Base-by-base conservation (phyloP, 2,329 filamentous ascomycete species). In the Epichloe typhina region DNA sequence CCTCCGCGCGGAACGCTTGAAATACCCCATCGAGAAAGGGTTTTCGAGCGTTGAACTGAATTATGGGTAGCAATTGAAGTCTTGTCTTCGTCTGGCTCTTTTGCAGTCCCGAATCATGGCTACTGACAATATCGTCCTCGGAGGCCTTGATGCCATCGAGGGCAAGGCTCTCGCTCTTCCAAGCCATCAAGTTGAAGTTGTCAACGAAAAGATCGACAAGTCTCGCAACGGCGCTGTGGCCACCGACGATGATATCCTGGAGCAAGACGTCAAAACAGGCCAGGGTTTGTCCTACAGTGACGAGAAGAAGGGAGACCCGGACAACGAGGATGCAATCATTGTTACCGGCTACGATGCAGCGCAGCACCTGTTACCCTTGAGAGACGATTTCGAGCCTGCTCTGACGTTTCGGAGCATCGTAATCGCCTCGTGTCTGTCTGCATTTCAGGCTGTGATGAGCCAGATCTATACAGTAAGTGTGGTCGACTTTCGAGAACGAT, bases 401-500 rank as follows among this genome's bases (percentile, higher is more conserved):
- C 57, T 80, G 55, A 80, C 75, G 0, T 75, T 80, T 52, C 73
- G 77, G 39, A 71, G 72, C 47, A 52, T 80, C 5, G 57, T 79
- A 38, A 54, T 80, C 45, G 72, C 74, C 2, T 72, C 73, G 0
- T 55, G 60, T 2, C 66, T 80, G 4, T 67, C 75, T 0, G 70
- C 67, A 11, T 79, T 80, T 56, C 74, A 78, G 54, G 72, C 75
- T 23, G 70, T 74, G 42, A 76, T 80, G 72, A 67, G 64, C 47
- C 74, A 78, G 58, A 79, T 80, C 44, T 80, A 80, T 55, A 61
- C 59, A 13, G 75, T 77, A 51, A 59, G 37, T 31, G 1, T 13
- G 15, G 15, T n/a, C 17, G 4, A 35, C 26, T 36, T 36, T 9
- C 9, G 13, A 11, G 4, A 19, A 11, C 21, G n/a, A 5, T 2